These are phyloP conservation scores for Pyrenula aspistea DNA, from an alignment of 495 filamentous ascomycete species.

Conservation along the genomic window DNA sequence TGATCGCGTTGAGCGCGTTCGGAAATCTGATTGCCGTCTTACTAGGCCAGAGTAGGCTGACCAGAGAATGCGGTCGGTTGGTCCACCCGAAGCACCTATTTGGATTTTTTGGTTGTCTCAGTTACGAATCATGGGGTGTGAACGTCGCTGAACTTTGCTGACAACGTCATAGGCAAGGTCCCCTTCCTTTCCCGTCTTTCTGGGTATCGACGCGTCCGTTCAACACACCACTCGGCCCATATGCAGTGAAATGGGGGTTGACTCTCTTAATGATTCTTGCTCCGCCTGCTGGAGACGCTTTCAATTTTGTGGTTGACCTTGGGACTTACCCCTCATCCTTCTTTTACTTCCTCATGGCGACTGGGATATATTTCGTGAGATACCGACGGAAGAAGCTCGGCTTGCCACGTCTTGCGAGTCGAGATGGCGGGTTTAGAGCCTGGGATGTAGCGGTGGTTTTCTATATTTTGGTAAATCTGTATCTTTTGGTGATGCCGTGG, in stretches of 20 bases:
- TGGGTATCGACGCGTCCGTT: conserved; percentile 55
- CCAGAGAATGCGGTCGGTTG: conserved; percentile 46
- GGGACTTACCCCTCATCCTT: conserved; percentile 36
- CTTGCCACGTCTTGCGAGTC: conserved; percentile 15
- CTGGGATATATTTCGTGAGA: conserved; percentile 42
- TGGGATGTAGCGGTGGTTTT: conserved; percentile 45
- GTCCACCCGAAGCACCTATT: no score
- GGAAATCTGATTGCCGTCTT: conserved; percentile 50
- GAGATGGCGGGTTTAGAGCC: conserved; percentile 27
- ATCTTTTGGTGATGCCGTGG: conserved; percentile 52
- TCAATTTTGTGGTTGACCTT: conserved; percentile 35
- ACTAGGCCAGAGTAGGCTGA: conserved; percentile 43
- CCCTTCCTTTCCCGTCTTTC: conserved; percentile 48
- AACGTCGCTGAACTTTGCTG: no score
- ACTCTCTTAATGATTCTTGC: conserved; percentile 55
- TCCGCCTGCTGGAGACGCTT: conserved; percentile 56
- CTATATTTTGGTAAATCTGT: conserved; percentile 39
- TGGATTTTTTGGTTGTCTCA: no score
- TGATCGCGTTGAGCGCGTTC: conserved; percentile 51
- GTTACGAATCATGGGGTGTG: no score
- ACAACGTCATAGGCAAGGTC: conserved; percentile 47
- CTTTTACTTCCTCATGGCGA: conserved; percentile 40
- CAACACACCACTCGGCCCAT: conserved; percentile 48
- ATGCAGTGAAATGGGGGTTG: conserved; percentile 43
- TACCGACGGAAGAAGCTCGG: conserved; percentile 33